Conservation (phyloP, 2,329 filamentous ascomycete species). For the Onygenales sp. region DNA sequence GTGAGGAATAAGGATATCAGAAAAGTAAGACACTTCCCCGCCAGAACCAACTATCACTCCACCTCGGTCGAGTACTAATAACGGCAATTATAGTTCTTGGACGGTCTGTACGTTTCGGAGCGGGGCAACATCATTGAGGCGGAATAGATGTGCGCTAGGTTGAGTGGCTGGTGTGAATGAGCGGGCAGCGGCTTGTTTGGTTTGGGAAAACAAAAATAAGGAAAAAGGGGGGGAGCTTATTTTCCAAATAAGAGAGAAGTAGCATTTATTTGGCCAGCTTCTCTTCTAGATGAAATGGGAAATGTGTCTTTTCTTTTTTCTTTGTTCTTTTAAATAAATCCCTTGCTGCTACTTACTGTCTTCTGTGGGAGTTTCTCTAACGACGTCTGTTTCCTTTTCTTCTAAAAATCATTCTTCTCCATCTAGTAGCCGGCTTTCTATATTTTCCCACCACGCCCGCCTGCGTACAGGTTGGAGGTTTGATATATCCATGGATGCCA, state of each 20-base stretch:
- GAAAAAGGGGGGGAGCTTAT: background rate
- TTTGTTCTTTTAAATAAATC: background rate
- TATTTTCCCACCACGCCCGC: too few species aligned
- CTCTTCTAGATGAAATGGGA: background rate
- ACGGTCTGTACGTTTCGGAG: slow-evolving; percentile 99
- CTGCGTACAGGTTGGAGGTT: too few species aligned
- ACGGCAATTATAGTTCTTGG: slow-evolving; percentile 66
- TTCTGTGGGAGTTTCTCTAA: background rate
- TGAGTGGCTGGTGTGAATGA: slow-evolving; percentile 23
- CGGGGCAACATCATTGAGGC: slow-evolving; percentile 80
- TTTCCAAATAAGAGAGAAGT: background rate
- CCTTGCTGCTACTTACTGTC: background rate
- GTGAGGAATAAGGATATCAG: slow-evolving; percentile 99
- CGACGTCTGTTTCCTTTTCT: too few species aligned
- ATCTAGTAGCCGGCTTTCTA: too few species aligned
- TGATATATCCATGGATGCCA: too few species aligned
- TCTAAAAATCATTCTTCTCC: too few species aligned
- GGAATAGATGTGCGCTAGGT: slow-evolving; percentile 30
- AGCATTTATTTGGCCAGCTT: background rate
- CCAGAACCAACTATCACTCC: background rate
- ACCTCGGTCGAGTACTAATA: background rate
- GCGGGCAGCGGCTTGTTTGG: slow-evolving; percentile 14
- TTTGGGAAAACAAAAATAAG: background rate
- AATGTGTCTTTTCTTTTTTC: background rate
- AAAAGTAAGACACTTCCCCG: slow-evolving; percentile 54